Evolutionary conservation across 441 rosid genomes (phyloP).

Genomic region (Populus tomentosa): DNA sequence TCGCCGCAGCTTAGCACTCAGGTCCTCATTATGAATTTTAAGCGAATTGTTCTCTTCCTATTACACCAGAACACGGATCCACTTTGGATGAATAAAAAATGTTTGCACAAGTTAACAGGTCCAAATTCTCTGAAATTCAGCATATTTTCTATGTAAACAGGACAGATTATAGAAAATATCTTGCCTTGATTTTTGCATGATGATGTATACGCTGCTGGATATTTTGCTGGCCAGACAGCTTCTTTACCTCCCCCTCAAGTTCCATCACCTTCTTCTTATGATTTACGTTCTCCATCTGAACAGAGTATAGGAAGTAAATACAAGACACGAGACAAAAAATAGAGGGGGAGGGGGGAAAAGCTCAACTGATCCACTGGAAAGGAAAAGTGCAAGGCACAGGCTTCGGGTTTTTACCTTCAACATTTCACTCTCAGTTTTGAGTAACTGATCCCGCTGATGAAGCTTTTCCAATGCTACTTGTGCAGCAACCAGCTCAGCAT

Average conservation of each 20-base stretch:
- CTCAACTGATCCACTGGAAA: no score
- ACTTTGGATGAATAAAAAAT: not conserved
- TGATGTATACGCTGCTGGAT: conserved; percentile 93
- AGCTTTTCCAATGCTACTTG: conserved; percentile 76
- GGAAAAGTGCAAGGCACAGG: not conserved
- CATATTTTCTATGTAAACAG: not conserved
- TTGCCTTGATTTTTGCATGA: conserved; percentile 93
- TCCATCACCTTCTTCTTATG: conserved; percentile 62
- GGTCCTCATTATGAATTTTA: conserved; percentile 77
- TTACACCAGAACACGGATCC: conserved; percentile 22
- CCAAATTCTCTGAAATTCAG: not conserved
- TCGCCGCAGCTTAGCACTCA: conserved; percentile 54
- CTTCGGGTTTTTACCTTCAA: conserved; percentile 48
- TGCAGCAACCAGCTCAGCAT: conserved; percentile 68
- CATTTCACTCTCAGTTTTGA: conserved; percentile 74
- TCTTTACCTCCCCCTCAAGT: conserved; percentile 79
- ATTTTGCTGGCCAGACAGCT: conserved; percentile 87
- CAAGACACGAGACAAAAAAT: not conserved
- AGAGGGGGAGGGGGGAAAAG: not conserved
- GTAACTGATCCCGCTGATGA: conserved; percentile 66
- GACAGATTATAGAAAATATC: conserved; percentile 17
- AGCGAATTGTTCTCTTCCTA: conserved; percentile 94
- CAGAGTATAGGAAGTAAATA: conserved; percentile 5
- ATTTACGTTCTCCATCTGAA: conserved; percentile 65
- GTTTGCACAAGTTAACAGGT: not conserved